phyloP scores from a whole-genome alignment of 2,329 filamentous ascomycete genomes.

The Didymella keratinophila region DNA sequence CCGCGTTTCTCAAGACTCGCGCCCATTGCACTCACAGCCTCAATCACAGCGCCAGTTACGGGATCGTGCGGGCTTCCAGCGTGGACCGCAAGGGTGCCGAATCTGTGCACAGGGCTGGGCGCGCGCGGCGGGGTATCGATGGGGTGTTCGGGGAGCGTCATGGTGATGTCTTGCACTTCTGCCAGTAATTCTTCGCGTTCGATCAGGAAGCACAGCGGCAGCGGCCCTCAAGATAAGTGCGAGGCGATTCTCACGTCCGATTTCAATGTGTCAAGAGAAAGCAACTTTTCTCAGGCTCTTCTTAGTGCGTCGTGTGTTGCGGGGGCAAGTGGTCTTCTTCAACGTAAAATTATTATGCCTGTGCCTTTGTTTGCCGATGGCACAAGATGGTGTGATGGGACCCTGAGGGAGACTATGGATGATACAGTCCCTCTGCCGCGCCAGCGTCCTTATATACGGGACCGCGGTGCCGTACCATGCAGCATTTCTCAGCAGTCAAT shows the following conservation, averaged over 20 bases:
- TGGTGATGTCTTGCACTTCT: constrained; percentile 25
- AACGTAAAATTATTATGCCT: constrained; percentile 11
- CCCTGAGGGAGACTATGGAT: not conserved
- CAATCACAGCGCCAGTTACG: constrained; percentile 91
- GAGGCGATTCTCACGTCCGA: constrained; percentile 13
- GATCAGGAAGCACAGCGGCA: not conserved
- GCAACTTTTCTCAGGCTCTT: constrained; percentile 24
- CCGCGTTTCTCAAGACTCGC: not conserved
- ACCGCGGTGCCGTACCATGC: constrained; percentile 11
- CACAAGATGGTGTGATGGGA: constrained; percentile 29
- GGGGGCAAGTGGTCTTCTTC: constrained; percentile 23
- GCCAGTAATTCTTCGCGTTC: not conserved
- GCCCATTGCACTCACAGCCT: constrained; percentile 63
- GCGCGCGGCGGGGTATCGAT: constrained; percentile 78
- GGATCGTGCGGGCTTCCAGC: constrained; percentile 92
- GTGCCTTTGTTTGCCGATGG: constrained; percentile 36
- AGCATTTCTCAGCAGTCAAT: constrained; percentile 40
- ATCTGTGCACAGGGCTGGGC: constrained; percentile 77
- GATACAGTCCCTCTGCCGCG: constrained; percentile 5
- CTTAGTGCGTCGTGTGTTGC: constrained; percentile 25
- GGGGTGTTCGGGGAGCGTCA: constrained; percentile 58
- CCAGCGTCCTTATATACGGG: constrained; percentile 21
- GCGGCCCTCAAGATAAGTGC: constrained; percentile 7
- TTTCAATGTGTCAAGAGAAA: constrained; percentile 23
- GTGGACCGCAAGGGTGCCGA: constrained; percentile 94